These are phyloP conservation scores for Ganoderma resinaceum DNA, from an alignment of 1,284 basidiomycete genomes.

Conservation along the genomic window DNA sequence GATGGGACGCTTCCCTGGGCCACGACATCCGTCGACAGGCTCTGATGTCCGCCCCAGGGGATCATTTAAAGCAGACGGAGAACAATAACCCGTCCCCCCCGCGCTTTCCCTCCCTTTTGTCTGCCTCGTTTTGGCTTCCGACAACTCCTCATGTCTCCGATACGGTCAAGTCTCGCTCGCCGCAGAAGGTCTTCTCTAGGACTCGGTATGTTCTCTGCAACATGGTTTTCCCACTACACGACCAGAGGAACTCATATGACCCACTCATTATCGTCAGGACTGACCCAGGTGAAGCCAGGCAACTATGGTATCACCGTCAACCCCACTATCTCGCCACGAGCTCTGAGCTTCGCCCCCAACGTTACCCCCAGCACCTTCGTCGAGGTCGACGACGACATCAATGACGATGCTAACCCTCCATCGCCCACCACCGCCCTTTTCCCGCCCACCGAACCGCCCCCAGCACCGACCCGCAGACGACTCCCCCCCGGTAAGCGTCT, in stretches of 20 bases:
- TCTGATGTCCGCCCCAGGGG: slow-evolving; percentile 23
- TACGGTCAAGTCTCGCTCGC: slow-evolving; percentile 26
- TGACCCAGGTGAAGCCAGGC: slow-evolving; percentile 58
- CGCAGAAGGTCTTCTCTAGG: slow-evolving; percentile 31
- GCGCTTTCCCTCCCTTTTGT: slow-evolving; percentile 31
- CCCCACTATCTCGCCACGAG: slow-evolving; percentile 49
- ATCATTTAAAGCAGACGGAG: slow-evolving; percentile 31
- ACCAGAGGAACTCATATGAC: background rate
- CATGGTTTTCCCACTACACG: background rate
- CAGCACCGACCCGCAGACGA: slow-evolving; percentile 47
- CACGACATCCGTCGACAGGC: slow-evolving; percentile 14
- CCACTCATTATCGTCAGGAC: slow-evolving; percentile 34
- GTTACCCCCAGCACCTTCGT: slow-evolving; percentile 70
- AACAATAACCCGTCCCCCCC: slow-evolving; percentile 30
- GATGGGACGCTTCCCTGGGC: slow-evolving; percentile 24
- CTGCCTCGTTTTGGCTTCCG: slow-evolving; percentile 27
- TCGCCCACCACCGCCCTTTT: slow-evolving; percentile 44
- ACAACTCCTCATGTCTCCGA: slow-evolving; percentile 25
- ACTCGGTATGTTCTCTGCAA: slow-evolving; percentile 21
- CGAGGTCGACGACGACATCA: slow-evolving; percentile 49
- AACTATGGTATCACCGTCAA: slow-evolving; percentile 55
- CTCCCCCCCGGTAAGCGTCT: slow-evolving; percentile 63
- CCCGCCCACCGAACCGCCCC: slow-evolving; percentile 39
- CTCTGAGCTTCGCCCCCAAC: slow-evolving; percentile 76
- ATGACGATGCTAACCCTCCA: slow-evolving; percentile 32